Conservation (phyloP, 495 filamentous ascomycete genomes). For the Xylaria cubensis region DNA sequence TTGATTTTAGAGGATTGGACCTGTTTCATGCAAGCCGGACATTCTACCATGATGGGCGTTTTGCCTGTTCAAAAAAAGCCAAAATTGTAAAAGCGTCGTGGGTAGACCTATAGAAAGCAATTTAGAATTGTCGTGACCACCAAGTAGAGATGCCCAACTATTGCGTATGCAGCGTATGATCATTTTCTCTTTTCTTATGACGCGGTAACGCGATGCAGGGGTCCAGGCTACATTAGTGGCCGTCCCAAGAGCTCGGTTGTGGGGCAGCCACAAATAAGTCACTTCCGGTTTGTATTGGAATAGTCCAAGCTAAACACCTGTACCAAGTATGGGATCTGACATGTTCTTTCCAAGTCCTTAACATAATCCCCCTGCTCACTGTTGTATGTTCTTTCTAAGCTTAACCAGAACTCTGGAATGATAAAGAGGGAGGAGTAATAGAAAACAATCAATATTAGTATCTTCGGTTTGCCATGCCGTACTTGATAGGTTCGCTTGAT, state of each 20-base stretch:
- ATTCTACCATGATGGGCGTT: conserved; percentile 70
- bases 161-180: background rate
- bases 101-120: background rate
- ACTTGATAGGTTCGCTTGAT: background rate
- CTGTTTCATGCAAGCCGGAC: conserved; percentile 82
- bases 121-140: background rate
- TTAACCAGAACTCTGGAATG: background rate
- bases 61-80: background rate
- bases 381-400: background rate
- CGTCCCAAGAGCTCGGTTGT: background rate
- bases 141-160: background rate
- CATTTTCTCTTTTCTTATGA: background rate
- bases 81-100: background rate
- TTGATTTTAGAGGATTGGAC: conserved; percentile 85
- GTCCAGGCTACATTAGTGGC: conserved; percentile 9
- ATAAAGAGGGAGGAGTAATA: background rate
- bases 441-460: background rate
- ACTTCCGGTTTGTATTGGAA: too few relatives aligned
- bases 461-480: background rate
- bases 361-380: too few relatives aligned
- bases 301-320: too few relatives aligned
- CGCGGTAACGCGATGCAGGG: conserved; percentile 21
- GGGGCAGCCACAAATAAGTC: background rate
- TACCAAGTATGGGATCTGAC: too few relatives aligned
- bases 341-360: too few relatives aligned